Evolutionary conservation across 1,139 yeast genomes (phyloP), one percentile per base, ranked within the genome.

Genomic region (Nakaseomyces kungkrabaensis): DNA sequence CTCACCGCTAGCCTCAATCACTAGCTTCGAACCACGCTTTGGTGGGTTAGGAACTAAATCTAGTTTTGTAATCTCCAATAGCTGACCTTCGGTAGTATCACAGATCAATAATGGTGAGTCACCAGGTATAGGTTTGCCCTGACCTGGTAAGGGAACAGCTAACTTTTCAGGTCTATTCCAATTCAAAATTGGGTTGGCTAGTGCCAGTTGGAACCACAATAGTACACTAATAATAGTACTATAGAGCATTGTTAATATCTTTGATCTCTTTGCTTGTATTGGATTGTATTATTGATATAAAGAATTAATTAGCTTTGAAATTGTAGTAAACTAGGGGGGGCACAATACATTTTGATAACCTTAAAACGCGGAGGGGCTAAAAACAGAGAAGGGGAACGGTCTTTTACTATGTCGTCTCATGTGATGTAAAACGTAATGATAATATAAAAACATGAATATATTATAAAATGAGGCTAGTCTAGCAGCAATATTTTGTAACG

Each of bases 11-110:
- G 96, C 98, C 29, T 75, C 66, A 54, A 94, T 79, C 13, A 95
- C 85, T 64, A 92, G 73, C 62, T 87, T 85, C 44, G 73, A 70
- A 24, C 97, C 97, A 59, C 88, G 80, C 45, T 65, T 73, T 2
- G 98, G 98, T 7, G 97, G 97, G 63, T 87, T 87, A 48, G 98
- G 98, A 38, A 72, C 67, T 53, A 92, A 68, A 45, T 72, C 73
- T 29, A 92, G 79, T 44, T 72, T 68, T 45, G 78, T 73, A 59
- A 92, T 77, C 43, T 72, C 72, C 59, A 92, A 72, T 34, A 84
- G 62, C 63, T 88, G 97, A 1, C 75, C 68, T 48, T 74, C 76
- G 22, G 72, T 68, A 36, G 77, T 71, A 60, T 88, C 96, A 68
- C 98, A 92, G 52, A 80, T 75, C 50, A 75, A 71, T 46, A 92